Evolutionary conservation across 2,329 filamentous ascomycete species (phyloP).

Genomic region (Diaporthe sp.): DNA sequence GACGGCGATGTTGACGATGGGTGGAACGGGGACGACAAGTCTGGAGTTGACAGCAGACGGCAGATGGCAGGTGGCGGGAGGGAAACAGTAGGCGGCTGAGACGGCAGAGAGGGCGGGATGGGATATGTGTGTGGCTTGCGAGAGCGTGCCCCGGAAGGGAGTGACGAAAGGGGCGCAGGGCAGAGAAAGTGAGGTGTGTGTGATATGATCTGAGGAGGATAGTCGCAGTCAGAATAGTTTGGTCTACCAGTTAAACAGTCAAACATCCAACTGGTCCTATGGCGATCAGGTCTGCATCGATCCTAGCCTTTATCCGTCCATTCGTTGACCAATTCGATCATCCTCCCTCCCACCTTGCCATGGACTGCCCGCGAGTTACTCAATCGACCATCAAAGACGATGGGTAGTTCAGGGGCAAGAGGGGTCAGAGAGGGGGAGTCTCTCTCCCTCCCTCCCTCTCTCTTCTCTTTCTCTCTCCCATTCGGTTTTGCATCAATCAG

Average conservation of each 20-base stretch:
- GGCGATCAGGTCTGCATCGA: constrained; percentile 18
- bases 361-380: too few species aligned
- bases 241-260: not conserved
- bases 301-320: not conserved
- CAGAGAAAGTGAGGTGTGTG: not conserved
- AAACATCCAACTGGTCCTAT: not conserved
- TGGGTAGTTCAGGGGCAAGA: not conserved
- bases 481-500: not conserved
- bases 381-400: not conserved
- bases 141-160: not conserved
- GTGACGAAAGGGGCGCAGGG: constrained; percentile 25
- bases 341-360: not conserved
- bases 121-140: not conserved
- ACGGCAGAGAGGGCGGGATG: not conserved
- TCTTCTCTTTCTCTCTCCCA: not conserved
- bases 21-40: not conserved
- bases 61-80: not conserved
- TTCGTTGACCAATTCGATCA: not conserved
- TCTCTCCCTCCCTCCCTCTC: not conserved
- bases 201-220: not conserved
- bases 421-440: not conserved
- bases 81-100: constrained; percentile 1
- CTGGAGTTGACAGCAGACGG: not conserved
- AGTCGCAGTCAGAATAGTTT: not conserved
- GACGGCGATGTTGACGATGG: constrained; percentile 3